Base-by-base conservation (phyloP, 352 stramenopile species). In the Phytophthora pseudosyringae region DNA sequence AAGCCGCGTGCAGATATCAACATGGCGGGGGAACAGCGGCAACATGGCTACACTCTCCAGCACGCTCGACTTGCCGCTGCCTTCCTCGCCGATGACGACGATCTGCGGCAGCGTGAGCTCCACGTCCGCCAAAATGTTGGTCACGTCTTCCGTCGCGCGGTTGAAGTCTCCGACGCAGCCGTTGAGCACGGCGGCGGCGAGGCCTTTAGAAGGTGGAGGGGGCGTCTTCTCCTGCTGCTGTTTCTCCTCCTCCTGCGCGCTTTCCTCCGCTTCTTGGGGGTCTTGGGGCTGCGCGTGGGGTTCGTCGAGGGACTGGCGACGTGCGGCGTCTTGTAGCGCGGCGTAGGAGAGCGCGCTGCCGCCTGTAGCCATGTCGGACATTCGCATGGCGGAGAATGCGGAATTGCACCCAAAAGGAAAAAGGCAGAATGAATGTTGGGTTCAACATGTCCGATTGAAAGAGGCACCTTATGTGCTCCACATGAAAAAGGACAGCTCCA, bases 61-160 rank as follows among this genome's bases (percentile, higher is more conserved):
- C 39, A 81, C 70, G 26, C 62, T 78, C 3, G 73, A 83, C 70
- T 82, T 86, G 69, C 77, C 77, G 54, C 72, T 77, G 67, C 75
- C 67, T 55, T 81, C 74, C 31, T 79, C 60, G 16, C 77, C 77
- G 15, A 80, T 67, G n/a, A 81, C 72, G 12, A 83, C 66, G 50
- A 83, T 71, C 53, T 76, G 65, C 31, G 77, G 77, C 36, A 80
- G 62, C 15, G 51, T 21, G 4, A 75, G 57, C 21, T 56, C 49
- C 18, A 67, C 32, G 31, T 70, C 54, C 4, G 33, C n/a, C 35
- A 67, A 41, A 35, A 50, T 25, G 35, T 36, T 36, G 33, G 51
- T 52, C 9, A 79, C 49, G 13, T 50, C 50, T 25, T 83, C 67
- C 33, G 73, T 53, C 4, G 56, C 45, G 11, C 62, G 46, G 59